A percentile compares a stretch with the other conserved stretches of the same genome.
Evolutionary conservation across 2,329 filamentous ascomycete species (phyloP).

Genomic region (Shiraia sp.): DNA sequence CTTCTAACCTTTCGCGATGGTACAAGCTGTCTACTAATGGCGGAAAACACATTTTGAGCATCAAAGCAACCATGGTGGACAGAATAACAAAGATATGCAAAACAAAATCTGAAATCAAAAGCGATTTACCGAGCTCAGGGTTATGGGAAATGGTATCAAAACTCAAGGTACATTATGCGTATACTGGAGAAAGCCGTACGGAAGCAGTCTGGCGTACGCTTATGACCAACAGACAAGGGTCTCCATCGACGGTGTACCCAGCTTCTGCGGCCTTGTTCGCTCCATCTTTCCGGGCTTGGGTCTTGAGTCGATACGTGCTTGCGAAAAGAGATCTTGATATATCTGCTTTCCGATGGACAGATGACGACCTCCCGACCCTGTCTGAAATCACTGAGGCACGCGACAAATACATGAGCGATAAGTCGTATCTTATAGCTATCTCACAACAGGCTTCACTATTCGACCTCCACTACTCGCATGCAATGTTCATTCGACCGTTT

Average conservation of each 20-base stretch:
- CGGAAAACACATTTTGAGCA: constrained; percentile 4
- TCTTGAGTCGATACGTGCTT: constrained; percentile 13
- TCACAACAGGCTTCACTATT: constrained; percentile 11
- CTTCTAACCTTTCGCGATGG: background rate
- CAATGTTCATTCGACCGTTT: constrained; percentile 12
- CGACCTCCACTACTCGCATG: constrained; percentile 17
- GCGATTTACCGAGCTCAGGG: constrained; percentile 3
- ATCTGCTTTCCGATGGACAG: background rate
- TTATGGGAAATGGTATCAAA: constrained; percentile 10
- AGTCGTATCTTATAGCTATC: constrained; percentile 2
- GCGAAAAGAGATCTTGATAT: constrained; percentile 1
- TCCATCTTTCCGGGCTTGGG: constrained; percentile 15
- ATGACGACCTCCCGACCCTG: constrained; percentile 2
- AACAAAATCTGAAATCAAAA: constrained; percentile 6
- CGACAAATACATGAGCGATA: background rate
- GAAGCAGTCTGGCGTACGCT: constrained; percentile 17
- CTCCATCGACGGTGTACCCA: constrained; percentile 4
- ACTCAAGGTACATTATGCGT: constrained; percentile 3
- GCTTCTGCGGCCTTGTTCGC: background rate
- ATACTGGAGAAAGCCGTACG: constrained; percentile 6
- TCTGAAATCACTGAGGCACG: constrained; percentile 3
- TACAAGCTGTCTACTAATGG: background rate
- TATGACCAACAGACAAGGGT: constrained; percentile 10
- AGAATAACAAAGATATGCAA: constrained; percentile 1
- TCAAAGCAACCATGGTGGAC: constrained; percentile 7